Percentiles rank a stretch among this genome's conserved stretches.
Conservation (phyloP, 768 basidiomycete genomes). For the Cystobasidium ongulense region DNA sequence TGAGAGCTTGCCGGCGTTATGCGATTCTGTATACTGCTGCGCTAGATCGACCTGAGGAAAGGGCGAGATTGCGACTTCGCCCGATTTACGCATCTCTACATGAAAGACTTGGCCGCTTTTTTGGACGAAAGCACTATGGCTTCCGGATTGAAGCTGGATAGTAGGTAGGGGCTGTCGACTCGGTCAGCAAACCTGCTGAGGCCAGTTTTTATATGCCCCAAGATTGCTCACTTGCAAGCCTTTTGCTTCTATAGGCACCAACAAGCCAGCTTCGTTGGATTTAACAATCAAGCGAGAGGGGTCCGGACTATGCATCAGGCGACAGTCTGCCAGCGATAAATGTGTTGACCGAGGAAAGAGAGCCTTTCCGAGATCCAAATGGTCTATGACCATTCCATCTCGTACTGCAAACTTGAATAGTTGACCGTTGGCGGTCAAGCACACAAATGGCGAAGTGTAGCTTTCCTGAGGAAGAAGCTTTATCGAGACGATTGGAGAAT, state of each 20-base stretch:
- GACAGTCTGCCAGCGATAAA: neutral
- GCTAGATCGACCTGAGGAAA: neutral
- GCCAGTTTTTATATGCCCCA: neutral
- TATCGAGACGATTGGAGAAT: slow-evolving; percentile 1
- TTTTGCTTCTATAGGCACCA: neutral
- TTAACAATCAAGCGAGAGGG: neutral
- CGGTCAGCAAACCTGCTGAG: neutral
- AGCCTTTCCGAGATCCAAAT: neutral
- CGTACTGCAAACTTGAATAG: slow-evolving; percentile 1
- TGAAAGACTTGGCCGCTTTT: neutral
- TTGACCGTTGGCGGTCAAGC: slow-evolving; percentile 2
- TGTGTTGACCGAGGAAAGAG: neutral
- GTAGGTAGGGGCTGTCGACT: neutral
- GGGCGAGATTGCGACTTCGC: neutral
- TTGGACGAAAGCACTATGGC: neutral
- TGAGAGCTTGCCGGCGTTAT: neutral
- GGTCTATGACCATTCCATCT: slow-evolving; percentile 8
- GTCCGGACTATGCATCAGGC: neutral
- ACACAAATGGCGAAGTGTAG: neutral
- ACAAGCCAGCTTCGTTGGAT: neutral
- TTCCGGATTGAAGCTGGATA: neutral
- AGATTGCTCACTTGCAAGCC: neutral
- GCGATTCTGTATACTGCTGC: neutral
- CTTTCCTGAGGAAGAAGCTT: slow-evolving; percentile 9
- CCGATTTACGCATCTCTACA: neutral